Conservation (phyloP, 2,329 filamentous ascomycete genomes). For the Beauveria bassiana region DNA sequence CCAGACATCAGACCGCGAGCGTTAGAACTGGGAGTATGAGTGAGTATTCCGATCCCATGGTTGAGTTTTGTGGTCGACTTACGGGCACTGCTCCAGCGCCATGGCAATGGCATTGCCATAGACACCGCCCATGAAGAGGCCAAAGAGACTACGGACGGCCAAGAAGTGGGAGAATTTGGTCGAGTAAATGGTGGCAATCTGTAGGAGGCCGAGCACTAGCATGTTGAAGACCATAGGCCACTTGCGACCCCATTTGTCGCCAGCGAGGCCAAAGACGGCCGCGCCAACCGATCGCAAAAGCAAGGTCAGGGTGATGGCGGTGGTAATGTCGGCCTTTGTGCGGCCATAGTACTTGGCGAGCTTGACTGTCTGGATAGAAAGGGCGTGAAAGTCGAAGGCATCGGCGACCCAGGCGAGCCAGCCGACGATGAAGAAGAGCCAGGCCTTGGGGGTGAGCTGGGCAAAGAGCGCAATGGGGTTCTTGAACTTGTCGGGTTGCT, state of each 20-base stretch:
- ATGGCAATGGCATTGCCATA: constrained; percentile 74
- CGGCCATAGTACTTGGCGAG: constrained; percentile 44
- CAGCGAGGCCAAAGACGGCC: constrained; percentile 65
- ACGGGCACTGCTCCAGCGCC: constrained; percentile 66
- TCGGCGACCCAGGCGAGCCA: constrained; percentile 73
- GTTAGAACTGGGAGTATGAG: constrained; percentile 35
- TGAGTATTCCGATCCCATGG: constrained; percentile 2
- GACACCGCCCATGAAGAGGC: constrained; percentile 73
- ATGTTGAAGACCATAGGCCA: constrained; percentile 80
- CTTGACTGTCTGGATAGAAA: constrained; percentile 71
- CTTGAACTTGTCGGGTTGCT: constrained; percentile 53
- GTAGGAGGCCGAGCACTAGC: constrained; percentile 58
- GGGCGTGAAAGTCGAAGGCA: constrained; percentile 76
- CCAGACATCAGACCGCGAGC: constrained; percentile 75
- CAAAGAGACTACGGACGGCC: constrained; percentile 66
- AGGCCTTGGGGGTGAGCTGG: constrained; percentile 56
- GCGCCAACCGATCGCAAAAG: constrained; percentile 69
- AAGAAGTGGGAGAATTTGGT: constrained; percentile 65
- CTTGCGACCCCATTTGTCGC: constrained; percentile 74
- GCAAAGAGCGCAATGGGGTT: constrained; percentile 65
- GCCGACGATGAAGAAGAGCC: constrained; percentile 70
- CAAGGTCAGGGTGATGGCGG: constrained; percentile 68
- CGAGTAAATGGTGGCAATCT: constrained; percentile 72
- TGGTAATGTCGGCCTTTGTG: constrained; percentile 59
- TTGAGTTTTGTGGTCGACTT: constrained; percentile 22